Conservation (phyloP, 2,329 filamentous ascomycete genomes). For the Neophaeococcomyces aloes region DNA sequence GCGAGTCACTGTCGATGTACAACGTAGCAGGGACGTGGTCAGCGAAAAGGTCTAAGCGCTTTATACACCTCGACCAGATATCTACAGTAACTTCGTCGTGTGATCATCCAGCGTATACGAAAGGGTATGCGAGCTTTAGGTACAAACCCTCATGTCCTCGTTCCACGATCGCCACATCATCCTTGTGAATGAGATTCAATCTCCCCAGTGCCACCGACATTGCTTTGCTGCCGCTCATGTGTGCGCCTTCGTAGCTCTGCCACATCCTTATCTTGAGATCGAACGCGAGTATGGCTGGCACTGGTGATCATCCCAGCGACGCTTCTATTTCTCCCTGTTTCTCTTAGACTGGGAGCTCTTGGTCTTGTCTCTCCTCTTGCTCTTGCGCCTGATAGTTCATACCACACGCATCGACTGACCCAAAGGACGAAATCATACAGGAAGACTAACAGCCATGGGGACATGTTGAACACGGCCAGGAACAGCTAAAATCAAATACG, state of each 20-base stretch:
- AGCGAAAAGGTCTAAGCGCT: no score
- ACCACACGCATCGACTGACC: constrained; percentile 46
- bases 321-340: constrained; percentile 23
- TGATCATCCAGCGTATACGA: no score
- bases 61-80: no score
- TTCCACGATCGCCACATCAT: no score
- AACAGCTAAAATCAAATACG: constrained; percentile 41
- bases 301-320: constrained; percentile 10
- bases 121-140: no score
- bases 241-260: neutral
- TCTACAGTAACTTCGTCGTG: no score
- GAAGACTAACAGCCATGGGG: constrained; percentile 52
- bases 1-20: no score
- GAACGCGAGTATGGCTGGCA: neutral
- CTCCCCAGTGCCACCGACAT: no score
- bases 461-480: constrained; percentile 49
- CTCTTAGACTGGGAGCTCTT: constrained; percentile 50
- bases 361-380: constrained; percentile 50
- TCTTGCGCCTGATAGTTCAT: constrained; percentile 51
- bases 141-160: no score
- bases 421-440: constrained; percentile 56
- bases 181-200: no score
- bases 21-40: no score
- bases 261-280: neutral
- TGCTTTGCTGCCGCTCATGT: constrained; percentile 1